Conservation (phyloP, 2,329 filamentous ascomycete species). For the Lojkania enalia region DNA sequence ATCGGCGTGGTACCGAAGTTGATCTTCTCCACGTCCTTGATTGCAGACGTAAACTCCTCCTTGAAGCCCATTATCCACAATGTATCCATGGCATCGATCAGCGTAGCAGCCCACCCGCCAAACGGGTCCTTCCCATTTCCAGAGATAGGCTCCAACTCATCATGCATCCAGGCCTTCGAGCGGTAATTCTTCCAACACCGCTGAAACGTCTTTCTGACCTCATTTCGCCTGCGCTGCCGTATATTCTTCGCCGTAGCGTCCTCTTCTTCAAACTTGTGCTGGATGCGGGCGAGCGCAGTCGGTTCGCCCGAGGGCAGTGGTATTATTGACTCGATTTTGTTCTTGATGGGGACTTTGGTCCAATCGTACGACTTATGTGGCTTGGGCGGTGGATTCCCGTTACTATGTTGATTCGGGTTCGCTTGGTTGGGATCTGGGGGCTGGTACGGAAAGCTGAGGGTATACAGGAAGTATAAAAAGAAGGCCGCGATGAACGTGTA, state of each 20-base stretch:
- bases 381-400: conserved; percentile 5
- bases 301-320: conserved; percentile 45
- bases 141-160: conserved; percentile 52
- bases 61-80: conserved; percentile 54
- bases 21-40: conserved; percentile 48
- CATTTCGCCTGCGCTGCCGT: conserved; percentile 37
- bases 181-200: conserved; percentile 52
- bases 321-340: conserved; percentile 43
- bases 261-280: conserved; percentile 47
- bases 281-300: conserved; percentile 47
- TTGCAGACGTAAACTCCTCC: conserved; percentile 52
- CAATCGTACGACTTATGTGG: conserved; percentile 41
- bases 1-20: conserved; percentile 47
- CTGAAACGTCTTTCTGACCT: conserved; percentile 49
- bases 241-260: conserved; percentile 35
- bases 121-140: conserved; percentile 47
- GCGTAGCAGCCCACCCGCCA: conserved; percentile 53
- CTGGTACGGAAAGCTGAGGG: conserved; percentile 42
- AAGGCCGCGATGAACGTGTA: conserved; percentile 40
- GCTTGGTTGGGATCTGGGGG: not conserved
- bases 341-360: conserved; percentile 45
- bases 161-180: conserved; percentile 52
- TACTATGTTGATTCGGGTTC: not conserved
- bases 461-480: conserved; percentile 43
- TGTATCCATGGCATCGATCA: conserved; percentile 53